A percentile compares a stretch with the other conserved stretches of the same genome.
phyloP scores from a whole-genome alignment of 148 eudicot genomes.

The Agrostemma githago region DNA sequence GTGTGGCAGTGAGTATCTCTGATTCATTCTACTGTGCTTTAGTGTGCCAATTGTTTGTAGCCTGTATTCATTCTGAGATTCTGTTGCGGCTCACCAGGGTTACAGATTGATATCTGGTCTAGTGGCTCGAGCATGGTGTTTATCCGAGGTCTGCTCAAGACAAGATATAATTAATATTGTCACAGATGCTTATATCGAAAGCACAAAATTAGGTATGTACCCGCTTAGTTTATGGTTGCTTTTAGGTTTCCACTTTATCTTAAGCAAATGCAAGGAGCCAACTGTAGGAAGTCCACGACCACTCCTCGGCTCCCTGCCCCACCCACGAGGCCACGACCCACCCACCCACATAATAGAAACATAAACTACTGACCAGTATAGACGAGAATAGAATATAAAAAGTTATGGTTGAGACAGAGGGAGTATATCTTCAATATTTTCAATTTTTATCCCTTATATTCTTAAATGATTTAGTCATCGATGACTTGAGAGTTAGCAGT shows the following conservation, averaged over 20 bases:
- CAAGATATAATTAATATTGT: conserved; percentile 68
- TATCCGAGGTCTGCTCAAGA: conserved; percentile 78
- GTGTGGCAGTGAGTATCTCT: conserved; percentile 60
- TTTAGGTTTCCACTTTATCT: background rate
- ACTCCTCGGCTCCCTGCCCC: too few relatives aligned
- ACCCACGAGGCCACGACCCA: background rate
- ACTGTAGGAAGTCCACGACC: background rate
- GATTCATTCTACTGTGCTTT: background rate
- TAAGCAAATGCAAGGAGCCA: background rate
- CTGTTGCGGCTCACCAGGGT: conserved; percentile 33
- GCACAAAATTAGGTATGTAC: conserved; percentile 63
- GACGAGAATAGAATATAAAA: background rate
- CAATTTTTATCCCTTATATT: background rate
- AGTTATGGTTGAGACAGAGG: too few relatives aligned
- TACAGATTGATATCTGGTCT: conserved; percentile 65
- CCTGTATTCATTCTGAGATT: background rate
- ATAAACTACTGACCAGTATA: background rate
- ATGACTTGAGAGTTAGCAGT: background rate
- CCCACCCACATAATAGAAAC: background rate
- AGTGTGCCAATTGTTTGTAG: background rate
- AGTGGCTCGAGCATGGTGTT: conserved; percentile 75
- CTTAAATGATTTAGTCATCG: background rate
- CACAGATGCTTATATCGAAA: conserved; percentile 59
- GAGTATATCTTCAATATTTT: background rate
- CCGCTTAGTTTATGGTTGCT: background rate